Base-by-base conservation (phyloP, 108 stramenopile genomes). In the Skeletonema potamos region DNA sequence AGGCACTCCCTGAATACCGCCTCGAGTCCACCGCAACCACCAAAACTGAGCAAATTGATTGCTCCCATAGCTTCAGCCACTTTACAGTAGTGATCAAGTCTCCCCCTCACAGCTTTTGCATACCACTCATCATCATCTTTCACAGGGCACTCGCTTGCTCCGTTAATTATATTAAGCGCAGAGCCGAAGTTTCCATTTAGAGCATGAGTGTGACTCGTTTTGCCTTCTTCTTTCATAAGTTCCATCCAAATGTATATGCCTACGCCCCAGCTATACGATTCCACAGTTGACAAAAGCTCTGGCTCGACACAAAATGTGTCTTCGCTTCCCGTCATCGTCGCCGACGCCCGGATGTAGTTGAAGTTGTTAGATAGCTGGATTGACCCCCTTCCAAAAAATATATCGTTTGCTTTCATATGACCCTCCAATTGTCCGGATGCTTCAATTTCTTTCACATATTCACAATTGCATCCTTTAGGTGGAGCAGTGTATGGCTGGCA, bases 401-500 rank as follows among this genome's bases (percentile, higher is more conserved):
- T 41, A 29, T 62, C 60, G 27, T 75, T 62, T 1, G 74, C 66
- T 37, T 41, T 67, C 73, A 74, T 74, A 10, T 48, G 39, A 22
- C 73, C 73, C 32, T 74, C 64, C 39, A 74, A 58, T 34, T 37
- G 24, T 46, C 73, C 73, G 12, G 43, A 55, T 18, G 64, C n/a
- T 74, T 74, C 73, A 34, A 74, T 64, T 60, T 74, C 61, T 48
- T 74, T 74, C 32, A 74, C 58, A 46, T 74, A 65, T 33, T 74
- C 64, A 44, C 73, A 74, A 26, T 9, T 11, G 39, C 73, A 74
- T n/a, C 73, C 73, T 26, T 74, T 44, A 15, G 73, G 73, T 8
- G 73, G 73, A 6, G 56, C 60, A 11, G 73, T 74, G 43, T 64
- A 74, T 1, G 73, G 73, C 20, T 74, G 73, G 29, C 73, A 74